phyloP scores from a whole-genome alignment of 1,139 yeast species.

The Arxiozyma heterogenica region DNA sequence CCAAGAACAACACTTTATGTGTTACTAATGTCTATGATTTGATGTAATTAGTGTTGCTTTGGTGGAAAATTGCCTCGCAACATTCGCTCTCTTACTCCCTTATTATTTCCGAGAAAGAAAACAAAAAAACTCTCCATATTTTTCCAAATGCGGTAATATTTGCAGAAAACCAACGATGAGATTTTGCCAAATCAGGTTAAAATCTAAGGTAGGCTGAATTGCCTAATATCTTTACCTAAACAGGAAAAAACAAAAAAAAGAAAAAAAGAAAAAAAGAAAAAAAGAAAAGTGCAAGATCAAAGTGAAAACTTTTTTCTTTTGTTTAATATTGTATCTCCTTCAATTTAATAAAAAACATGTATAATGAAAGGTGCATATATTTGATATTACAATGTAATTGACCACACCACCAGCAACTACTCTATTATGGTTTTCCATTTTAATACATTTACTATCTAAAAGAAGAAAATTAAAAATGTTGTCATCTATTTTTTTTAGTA shows the following conservation, averaged over 20 bases:
- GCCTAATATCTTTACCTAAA: neutral
- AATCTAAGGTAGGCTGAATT: neutral
- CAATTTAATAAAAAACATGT: neutral
- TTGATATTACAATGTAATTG: neutral
- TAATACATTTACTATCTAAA: too few relatives aligned
- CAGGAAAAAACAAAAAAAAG: neutral
- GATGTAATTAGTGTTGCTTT: too few relatives aligned
- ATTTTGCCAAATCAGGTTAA: neutral
- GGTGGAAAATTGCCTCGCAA: neutral
- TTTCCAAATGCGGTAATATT: neutral
- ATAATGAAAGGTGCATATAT: neutral
- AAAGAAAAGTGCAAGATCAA: too few relatives aligned
- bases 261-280: neutral
- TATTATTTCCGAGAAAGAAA: neutral
- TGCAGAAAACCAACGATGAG: neutral
- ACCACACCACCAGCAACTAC: neutral
- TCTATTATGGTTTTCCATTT: neutral
- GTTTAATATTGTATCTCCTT: too few relatives aligned
- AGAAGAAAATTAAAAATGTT: too few relatives aligned
- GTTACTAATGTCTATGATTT: too few relatives aligned
- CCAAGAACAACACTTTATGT: too few relatives aligned
- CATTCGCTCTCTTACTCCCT: neutral
- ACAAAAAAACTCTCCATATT: neutral
- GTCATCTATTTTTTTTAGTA: too few relatives aligned
- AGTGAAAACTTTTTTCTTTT: neutral